Conservation (phyloP, 2,329 filamentous ascomycete genomes). For the Trichoderma breve region DNA sequence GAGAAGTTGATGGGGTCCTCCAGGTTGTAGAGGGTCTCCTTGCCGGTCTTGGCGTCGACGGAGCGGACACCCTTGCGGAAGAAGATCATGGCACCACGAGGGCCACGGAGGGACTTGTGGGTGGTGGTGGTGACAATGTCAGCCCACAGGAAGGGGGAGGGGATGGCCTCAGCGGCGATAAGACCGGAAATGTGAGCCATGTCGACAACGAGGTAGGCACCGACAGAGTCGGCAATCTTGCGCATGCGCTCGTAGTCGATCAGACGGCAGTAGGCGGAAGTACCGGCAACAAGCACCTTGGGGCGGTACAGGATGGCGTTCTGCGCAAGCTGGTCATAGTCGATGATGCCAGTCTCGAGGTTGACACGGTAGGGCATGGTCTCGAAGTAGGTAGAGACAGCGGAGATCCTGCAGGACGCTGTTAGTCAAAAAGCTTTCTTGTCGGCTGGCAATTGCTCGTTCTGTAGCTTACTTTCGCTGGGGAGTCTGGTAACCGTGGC, state of each 20-base stretch:
- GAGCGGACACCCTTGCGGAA: slow-evolving; percentile 95
- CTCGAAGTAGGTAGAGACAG: slow-evolving; percentile 98
- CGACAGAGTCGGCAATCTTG: slow-evolving; percentile 88
- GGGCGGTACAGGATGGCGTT: slow-evolving; percentile 89
- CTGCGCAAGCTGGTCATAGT: slow-evolving; percentile 91
- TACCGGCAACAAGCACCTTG: slow-evolving; percentile 94
- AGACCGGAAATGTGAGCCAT: slow-evolving; percentile 99
- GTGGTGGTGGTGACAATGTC: slow-evolving; percentile 98
- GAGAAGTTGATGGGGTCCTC: slow-evolving; percentile 98
- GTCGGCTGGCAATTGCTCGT: neutral
- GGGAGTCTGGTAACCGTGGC: slow-evolving; percentile 96
- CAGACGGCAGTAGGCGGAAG: slow-evolving; percentile 95
- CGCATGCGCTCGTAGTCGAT: slow-evolving; percentile 98
- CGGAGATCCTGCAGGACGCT: slow-evolving; percentile 68
- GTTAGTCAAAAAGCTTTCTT: neutral
- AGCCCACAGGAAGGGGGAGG: slow-evolving; percentile 86
- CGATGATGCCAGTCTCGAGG: slow-evolving; percentile 88
- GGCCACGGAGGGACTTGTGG: slow-evolving; percentile 97
- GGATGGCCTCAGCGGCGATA: slow-evolving; percentile 88
- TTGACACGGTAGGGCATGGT: slow-evolving; percentile 94
- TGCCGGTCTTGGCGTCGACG: slow-evolving; percentile 85
- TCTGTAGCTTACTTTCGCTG: slow-evolving; percentile 71
- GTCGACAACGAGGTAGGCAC: slow-evolving; percentile 92
- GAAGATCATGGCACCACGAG: slow-evolving; percentile 99
- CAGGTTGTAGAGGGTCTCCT: slow-evolving; percentile 86